Percentiles rank a stretch among this genome's conserved stretches.
Evolutionary conservation across 306 rosid genomes (phyloP).

Genomic region (Leucaena leucocephala): DNA sequence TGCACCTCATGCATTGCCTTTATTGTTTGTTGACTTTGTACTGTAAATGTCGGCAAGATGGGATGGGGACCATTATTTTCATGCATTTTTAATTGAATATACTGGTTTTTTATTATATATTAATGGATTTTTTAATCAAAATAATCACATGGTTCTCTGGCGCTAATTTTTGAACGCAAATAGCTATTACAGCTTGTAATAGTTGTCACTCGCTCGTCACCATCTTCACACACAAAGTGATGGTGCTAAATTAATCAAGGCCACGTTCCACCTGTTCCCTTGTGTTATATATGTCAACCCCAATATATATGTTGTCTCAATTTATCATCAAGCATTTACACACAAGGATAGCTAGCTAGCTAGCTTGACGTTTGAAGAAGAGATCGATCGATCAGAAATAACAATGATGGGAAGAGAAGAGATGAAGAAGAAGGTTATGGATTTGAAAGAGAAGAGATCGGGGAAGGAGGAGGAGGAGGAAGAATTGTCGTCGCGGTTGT

Average conservation of each 20-base stretch:
- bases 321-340: neutral
- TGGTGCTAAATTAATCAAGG: neutral
- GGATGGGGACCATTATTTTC: neutral
- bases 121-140: no score
- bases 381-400: neutral
- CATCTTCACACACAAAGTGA: neutral
- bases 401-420: no score
- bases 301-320: neutral
- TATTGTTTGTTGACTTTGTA: neutral
- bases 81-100: neutral
- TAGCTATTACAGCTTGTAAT: neutral
- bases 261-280: neutral
- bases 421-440: neutral
- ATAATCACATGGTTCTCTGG: no score
- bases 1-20: neutral
- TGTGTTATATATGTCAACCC: neutral
- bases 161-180: no score
- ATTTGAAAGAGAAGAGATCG: neutral
- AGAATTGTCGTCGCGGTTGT: neutral
- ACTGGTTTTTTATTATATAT: no score
- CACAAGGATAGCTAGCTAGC: neutral
- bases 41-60: slow-evolving; percentile 5
- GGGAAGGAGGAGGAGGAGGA: neutral
- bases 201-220: neutral
- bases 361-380: neutral